Evolutionary conservation across 805 yeast genomes (phyloP), one percentile per base, ranked within the genome.

Genomic region (Yamadazyma sp.): DNA sequence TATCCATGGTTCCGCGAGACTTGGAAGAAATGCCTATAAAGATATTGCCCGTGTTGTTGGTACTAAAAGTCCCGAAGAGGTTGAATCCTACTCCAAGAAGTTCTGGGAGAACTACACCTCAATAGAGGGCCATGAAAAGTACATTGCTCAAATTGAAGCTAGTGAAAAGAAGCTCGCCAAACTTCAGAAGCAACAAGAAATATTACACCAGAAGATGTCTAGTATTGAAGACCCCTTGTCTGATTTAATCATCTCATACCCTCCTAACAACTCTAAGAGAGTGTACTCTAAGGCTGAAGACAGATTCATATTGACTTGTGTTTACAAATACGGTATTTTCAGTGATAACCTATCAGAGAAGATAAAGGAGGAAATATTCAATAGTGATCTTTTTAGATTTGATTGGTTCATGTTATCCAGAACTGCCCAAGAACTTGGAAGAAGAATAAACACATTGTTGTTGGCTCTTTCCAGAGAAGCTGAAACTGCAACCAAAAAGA

Each of bases 261-360:
- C 93, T 0, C 90, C 90, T n/a, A 84, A 84, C 53, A 84, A 83
- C 54, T 83, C 93, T 9, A 83, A 84, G 52, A 64, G 89, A 48
- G 71, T 83, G 6, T 85, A 82, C 50, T 78, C 85, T 6, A 75
- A 77, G 21, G 57, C 72, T 0, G 95, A 85, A 53, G 95, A 85
- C 53, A 69, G 86, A 37, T 85, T 80, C 48, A 62, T 85, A 17
- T 53, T 85, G 34, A 49, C 73, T 19, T 73, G 77, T 38, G 82
- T 82, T 1, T 70, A 81, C 55, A 80, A 80, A 48, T 70, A 75
- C 47, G 95, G 95, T 0, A 56, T 84, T 17, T 67, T 75, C 50
- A 64, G 76, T 31, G 81, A 78, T 16, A 71, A 75, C 37, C 62
- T 84, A 28, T 75, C 71, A 45, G 89, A 84, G 45, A 72, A 70